A percentile compares a stretch with the other conserved stretches of the same genome.
These are phyloP conservation scores for Zalaria obscura DNA, from an alignment of 2,329 filamentous ascomycete species.

Conservation along the genomic window DNA sequence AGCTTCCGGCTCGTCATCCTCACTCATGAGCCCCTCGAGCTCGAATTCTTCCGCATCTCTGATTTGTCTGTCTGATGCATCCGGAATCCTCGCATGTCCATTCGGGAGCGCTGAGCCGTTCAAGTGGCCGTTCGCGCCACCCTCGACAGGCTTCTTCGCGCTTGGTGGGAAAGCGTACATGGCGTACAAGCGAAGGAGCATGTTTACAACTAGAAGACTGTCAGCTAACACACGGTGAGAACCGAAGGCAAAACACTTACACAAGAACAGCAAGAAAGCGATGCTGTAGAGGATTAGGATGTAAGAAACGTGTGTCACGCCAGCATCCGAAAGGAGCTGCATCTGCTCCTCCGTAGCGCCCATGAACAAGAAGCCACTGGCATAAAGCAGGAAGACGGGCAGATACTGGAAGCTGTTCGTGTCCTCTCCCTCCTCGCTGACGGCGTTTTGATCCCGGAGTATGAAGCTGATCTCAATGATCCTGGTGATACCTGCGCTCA, in stretches of 20 bases:
- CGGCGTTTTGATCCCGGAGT: constrained; percentile 50
- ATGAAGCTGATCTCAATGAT: constrained; percentile 90
- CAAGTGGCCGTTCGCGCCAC: constrained; percentile 11
- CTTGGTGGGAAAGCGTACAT: constrained; percentile 37
- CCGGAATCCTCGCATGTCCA: constrained; percentile 29
- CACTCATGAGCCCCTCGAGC: constrained; percentile 76
- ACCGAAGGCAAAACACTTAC: constrained; percentile 28
- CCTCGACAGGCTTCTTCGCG: constrained; percentile 21
- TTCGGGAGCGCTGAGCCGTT: constrained; percentile 19
- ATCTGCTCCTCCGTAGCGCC: constrained; percentile 95
- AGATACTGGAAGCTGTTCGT: constrained; percentile 36
- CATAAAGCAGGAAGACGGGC: constrained; percentile 52
- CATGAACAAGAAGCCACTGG: constrained; percentile 94
- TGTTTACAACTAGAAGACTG: constrained; percentile 50
- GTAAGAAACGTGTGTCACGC: constrained; percentile 82
- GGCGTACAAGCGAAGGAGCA: constrained; percentile 76
- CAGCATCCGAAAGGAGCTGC: constrained; percentile 55
- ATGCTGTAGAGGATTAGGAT: constrained; percentile 83
- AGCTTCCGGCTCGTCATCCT: constrained; percentile 52
- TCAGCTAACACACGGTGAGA: background rate
- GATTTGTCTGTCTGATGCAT: constrained; percentile 39
- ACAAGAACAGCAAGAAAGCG: constrained; percentile 81
- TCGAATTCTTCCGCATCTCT: constrained; percentile 87
- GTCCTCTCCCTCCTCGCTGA: constrained; percentile 11
- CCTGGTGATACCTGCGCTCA: constrained; percentile 71